phyloP scores from a whole-genome alignment of 2,329 filamentous ascomycete species.

The Pseudodiploospora longispora region DNA sequence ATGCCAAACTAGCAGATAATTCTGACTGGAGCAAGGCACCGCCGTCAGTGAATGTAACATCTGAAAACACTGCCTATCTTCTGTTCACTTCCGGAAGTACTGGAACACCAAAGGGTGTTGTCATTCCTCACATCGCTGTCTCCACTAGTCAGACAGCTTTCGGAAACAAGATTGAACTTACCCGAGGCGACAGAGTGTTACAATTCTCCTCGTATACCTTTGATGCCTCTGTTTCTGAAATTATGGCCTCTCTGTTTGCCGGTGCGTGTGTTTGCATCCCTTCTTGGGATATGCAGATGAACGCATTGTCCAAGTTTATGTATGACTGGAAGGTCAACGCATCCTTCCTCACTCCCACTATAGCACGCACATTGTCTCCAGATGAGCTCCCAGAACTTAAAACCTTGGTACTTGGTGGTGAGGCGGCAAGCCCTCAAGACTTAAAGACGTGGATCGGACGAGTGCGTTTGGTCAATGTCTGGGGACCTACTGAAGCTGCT shows the following conservation, averaged over 20 bases:
- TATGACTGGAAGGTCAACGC: background rate
- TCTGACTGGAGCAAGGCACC: too few relatives aligned
- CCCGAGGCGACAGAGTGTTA: background rate
- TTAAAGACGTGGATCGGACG: background rate
- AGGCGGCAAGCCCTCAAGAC: background rate
- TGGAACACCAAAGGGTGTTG: background rate
- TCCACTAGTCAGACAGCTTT: background rate
- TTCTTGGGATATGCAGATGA: constrained; percentile 5
- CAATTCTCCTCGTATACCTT: constrained; percentile 7
- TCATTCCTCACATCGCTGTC: background rate
- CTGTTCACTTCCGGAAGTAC: background rate
- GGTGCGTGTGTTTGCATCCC: constrained; percentile 10
- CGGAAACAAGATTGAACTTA: background rate
- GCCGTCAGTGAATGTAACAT: too few relatives aligned
- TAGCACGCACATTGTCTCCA: background rate
- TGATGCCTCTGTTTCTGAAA: constrained; percentile 2
- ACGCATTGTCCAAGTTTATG: constrained; percentile 1
- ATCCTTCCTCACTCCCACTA: background rate
- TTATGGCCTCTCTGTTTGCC: constrained; percentile 2
- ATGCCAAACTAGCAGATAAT: too few relatives aligned
- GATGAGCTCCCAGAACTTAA: constrained; percentile 2
- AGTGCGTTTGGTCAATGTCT: background rate
- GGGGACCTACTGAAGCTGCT: background rate
- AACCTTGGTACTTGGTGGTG: constrained; percentile 5
- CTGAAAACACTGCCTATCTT: background rate